These are phyloP conservation scores for Sporothrix globosa DNA, from an alignment of 2,329 filamentous ascomycete genomes.

Conservation along the genomic window DNA sequence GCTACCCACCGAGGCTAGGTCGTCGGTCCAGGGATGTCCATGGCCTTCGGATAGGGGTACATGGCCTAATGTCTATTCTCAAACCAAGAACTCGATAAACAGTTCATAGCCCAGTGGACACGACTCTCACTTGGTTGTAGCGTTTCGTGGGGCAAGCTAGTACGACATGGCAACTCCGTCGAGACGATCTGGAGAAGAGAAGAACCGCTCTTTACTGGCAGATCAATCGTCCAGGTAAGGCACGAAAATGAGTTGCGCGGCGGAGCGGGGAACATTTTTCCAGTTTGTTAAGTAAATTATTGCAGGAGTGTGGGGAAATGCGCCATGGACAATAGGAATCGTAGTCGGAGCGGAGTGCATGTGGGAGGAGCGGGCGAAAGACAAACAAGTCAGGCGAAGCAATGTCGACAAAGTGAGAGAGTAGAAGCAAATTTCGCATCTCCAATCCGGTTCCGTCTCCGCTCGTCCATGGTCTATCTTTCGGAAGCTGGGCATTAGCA, in stretches of 20 bases:
- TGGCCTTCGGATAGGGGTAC: conserved; percentile 15
- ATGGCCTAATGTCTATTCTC: not conserved
- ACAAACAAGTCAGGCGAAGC: not conserved
- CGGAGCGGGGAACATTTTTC: not conserved
- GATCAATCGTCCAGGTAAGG: not conserved
- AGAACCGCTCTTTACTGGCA: not conserved
- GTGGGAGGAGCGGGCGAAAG: not conserved
- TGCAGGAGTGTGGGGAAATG: conserved; percentile 3
- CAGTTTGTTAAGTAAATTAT: not conserved
- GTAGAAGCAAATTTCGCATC: not conserved
- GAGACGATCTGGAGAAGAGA: not conserved
- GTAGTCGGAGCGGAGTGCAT: not conserved
- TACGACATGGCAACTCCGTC: not conserved
- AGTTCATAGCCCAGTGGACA: not conserved
- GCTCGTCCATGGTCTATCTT: conserved; percentile 4
- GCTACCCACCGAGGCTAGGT: not conserved
- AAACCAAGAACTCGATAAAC: not conserved
- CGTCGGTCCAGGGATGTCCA: conserved; percentile 3
- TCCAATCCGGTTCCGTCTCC: not conserved
- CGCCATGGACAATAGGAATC: not conserved
- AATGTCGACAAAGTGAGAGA: not conserved
- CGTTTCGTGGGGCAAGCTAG: not conserved
- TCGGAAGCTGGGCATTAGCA: conserved; percentile 20
- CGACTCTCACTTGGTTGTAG: not conserved
- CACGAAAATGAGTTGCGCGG: not conserved